Conservation (phyloP, 345 rosid species). For the Brassica carinata region DNA sequence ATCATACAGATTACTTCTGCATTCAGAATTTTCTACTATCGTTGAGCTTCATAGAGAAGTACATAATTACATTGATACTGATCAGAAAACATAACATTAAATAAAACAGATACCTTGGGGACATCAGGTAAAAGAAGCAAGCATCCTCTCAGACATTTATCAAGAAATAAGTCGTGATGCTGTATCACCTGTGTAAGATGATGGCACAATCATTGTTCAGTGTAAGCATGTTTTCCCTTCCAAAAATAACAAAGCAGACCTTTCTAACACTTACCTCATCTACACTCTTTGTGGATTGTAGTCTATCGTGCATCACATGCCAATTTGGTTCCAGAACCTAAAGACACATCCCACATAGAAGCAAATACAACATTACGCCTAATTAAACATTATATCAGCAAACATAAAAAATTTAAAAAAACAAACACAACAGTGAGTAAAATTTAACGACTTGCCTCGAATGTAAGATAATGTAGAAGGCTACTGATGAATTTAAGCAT, state of each 20-base stretch:
- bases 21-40: background rate
- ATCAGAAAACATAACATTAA: background rate
- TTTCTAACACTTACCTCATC: constrained; percentile 63
- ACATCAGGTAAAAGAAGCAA: constrained; percentile 91
- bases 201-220: constrained; percentile 18
- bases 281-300: constrained; percentile 77
- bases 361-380: constrained; percentile 3
- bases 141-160: constrained; percentile 91
- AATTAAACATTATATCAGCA: constrained; percentile 11
- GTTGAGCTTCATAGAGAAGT: background rate
- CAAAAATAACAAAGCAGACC: constrained; percentile 9
- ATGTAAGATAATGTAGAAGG: constrained; percentile 94
- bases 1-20: background rate
- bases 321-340: constrained; percentile 99
- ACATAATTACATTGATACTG: background rate
- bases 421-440: constrained; percentile 19
- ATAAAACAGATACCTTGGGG: constrained; percentile 62
- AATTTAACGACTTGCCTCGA: constrained; percentile 69
- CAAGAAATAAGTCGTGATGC: constrained; percentile 88
- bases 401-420: background rate
- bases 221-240: background rate
- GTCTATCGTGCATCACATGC: constrained; percentile 81
- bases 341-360: constrained; percentile 22
- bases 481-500: constrained; percentile 94
- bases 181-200: constrained; percentile 80